A percentile compares a stretch with the other conserved stretches of the same genome.
phyloP scores from a whole-genome alignment of 768 basidiomycete genomes.

The Trametes meyenii region DNA sequence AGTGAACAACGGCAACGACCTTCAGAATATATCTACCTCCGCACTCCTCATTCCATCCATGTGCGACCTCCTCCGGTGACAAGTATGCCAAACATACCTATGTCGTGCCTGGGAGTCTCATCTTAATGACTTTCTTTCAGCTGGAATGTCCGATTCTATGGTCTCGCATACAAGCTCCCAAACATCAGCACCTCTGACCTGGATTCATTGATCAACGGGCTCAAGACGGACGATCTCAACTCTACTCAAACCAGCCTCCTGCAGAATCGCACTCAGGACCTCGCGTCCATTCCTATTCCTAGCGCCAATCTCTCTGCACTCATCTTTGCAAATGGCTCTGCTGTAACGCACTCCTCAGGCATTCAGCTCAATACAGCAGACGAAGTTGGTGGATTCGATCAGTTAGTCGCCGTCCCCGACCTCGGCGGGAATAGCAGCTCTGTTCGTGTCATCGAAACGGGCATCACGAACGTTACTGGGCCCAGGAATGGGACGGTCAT shows the following conservation, averaged over 20 bases:
- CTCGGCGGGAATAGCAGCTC: slow-evolving; percentile 19
- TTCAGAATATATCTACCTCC: slow-evolving; percentile 24
- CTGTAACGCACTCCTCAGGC: slow-evolving; percentile 24
- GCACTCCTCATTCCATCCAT: slow-evolving; percentile 29
- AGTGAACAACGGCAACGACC: slow-evolving; percentile 21
- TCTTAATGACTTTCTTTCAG: neutral
- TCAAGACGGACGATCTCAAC: slow-evolving; percentile 25
- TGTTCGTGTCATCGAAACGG: slow-evolving; percentile 22
- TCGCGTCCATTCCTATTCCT: slow-evolving; percentile 28
- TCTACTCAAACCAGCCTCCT: slow-evolving; percentile 22
- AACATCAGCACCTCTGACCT: slow-evolving; percentile 25
- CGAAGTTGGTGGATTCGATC: slow-evolving; percentile 29
- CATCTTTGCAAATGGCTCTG: slow-evolving; percentile 23
- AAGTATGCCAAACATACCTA: slow-evolving; percentile 7
- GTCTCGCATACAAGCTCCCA: slow-evolving; percentile 28
- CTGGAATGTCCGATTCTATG: slow-evolving; percentile 33
- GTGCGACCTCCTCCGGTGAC: slow-evolving; percentile 23
- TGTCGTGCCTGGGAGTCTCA: too few species aligned
- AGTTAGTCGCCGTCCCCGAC: slow-evolving; percentile 25
- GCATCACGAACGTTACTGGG: slow-evolving; percentile 26
- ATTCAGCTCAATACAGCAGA: slow-evolving; percentile 26
- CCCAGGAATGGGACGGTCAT: slow-evolving; percentile 35
- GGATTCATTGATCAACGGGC: slow-evolving; percentile 27
- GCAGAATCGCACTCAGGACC: slow-evolving; percentile 28
- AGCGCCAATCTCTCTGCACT: slow-evolving; percentile 25